Evolutionary conservation across 805 yeast species (phyloP), one percentile per base, ranked within the genome.

Genomic region (Ogataea populi-albae): DNA sequence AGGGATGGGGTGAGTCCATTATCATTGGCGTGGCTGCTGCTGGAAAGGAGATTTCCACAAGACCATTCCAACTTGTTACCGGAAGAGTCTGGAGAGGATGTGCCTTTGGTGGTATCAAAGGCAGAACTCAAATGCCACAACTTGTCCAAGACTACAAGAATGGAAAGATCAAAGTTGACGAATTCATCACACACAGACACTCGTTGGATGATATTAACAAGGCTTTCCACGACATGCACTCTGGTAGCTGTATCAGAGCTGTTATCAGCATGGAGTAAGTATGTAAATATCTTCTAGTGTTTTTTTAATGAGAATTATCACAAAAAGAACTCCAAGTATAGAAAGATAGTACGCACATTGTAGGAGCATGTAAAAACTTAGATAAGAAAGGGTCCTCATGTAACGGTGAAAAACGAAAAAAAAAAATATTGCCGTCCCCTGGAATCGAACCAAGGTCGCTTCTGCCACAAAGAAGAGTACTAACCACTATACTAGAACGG

Each of bases 51-150:
- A 89, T 94, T 47, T 67, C 95, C 40, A 93, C 98, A 31, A 80
- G 98, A 68, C 98, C 99, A 43, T 93, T 93, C 86, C 98, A 91
- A 72, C 78, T 93, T 64, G 98, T 93, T 47, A 93, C 98, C 26
- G 99, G 99, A 53, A 82, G 98, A 69, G 95, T 86, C 35, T 91
- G 98, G 98, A 85, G 78, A 64, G 99, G 99, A 54, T 86, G 95
- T 57, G 99, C 99, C n/a, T 93, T 87, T 54, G 99, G 99, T 56
- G 98, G 98, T 63, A 88, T 93, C 59, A 93, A 93, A 69, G 98
- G 98, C 60, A 84, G 97, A 71, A 61, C 96, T 26, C 96, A 93
- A 70, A 76, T 93, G 71, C 97, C 95, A 33, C 86, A 79, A 15
- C 73, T 89, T 40, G 95, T 93, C 39, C 81, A 86, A 40, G 89